Conservation (phyloP, 2,329 filamentous ascomycete species). For the Purpureocillium lavendulum region DNA sequence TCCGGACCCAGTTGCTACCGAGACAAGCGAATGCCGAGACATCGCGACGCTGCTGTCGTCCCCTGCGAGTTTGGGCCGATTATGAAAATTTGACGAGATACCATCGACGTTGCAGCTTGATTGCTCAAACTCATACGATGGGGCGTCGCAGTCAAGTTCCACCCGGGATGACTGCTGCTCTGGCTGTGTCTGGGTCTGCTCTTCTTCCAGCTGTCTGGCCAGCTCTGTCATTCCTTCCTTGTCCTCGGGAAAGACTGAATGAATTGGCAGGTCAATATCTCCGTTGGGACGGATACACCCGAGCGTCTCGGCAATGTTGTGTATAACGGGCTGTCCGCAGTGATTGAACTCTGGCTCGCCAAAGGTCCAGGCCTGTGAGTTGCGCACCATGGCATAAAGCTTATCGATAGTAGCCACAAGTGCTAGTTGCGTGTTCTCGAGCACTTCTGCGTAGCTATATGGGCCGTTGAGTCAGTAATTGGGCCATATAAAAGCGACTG, state of each 20-base stretch:
- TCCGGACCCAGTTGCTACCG: slow-evolving; percentile 27
- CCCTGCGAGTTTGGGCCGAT: slow-evolving; percentile 30
- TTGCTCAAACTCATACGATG: slow-evolving; percentile 46
- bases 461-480: not conserved
- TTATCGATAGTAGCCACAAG: slow-evolving; percentile 58
- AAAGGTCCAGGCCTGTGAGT: slow-evolving; percentile 48
- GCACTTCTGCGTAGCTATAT: slow-evolving; percentile 51
- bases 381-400: slow-evolving; percentile 55
- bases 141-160: slow-evolving; percentile 20
- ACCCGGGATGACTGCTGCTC: slow-evolving; percentile 15
- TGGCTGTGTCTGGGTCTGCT: slow-evolving; percentile 31
- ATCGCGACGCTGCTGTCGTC: slow-evolving; percentile 33
- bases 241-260: slow-evolving; percentile 53
- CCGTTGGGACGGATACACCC: slow-evolving; percentile 55
- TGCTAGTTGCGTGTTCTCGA: slow-evolving; percentile 58
- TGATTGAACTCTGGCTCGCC: slow-evolving; percentile 58
- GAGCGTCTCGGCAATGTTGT: slow-evolving; percentile 56
- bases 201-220: slow-evolving; percentile 43
- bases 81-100: slow-evolving; percentile 34
- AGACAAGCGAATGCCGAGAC: slow-evolving; percentile 38
- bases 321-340: slow-evolving; percentile 53
- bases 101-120: slow-evolving; percentile 37
- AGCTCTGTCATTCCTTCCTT: slow-evolving; percentile 49
- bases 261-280: slow-evolving; percentile 49
- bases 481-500: not conserved